These are phyloP conservation scores for Fonsecaea nubica DNA, from an alignment of 2,329 filamentous ascomycete species.

Conservation along the genomic window DNA sequence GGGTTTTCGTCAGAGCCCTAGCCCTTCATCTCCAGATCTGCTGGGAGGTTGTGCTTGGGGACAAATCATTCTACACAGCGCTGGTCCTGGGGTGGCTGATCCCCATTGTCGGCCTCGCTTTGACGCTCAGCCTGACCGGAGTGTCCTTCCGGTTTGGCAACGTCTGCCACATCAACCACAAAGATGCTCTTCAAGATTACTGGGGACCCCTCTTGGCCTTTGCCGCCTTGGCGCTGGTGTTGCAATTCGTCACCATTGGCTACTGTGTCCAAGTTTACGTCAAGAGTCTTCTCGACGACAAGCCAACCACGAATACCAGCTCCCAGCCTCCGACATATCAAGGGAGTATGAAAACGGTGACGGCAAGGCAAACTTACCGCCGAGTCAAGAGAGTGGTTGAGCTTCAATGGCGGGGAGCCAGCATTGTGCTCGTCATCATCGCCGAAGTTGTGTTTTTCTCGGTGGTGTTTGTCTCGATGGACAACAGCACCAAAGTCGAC, in stretches of 20 bases:
- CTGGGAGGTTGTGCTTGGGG: slow-evolving; percentile 91
- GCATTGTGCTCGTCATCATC: slow-evolving; percentile 87
- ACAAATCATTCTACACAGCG: slow-evolving; percentile 85
- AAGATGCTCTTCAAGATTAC: slow-evolving; percentile 79
- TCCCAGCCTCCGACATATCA: slow-evolving; percentile 77
- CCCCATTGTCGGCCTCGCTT: slow-evolving; percentile 73
- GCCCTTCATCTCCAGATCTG: slow-evolving; percentile 97
- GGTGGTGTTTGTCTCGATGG: slow-evolving; percentile 85
- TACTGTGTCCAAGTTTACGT: slow-evolving; percentile 98
- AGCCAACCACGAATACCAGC: slow-evolving; percentile 67
- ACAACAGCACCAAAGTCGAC: slow-evolving; percentile 69
- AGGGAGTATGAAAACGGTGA: slow-evolving; percentile 77
- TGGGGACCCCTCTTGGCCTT: slow-evolving; percentile 90
- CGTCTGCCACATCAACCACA: slow-evolving; percentile 93
- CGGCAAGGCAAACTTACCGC: slow-evolving; percentile 84
- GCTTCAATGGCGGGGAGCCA: slow-evolving; percentile 92
- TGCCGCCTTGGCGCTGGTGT: slow-evolving; percentile 74
- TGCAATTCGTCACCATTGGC: slow-evolving; percentile 82
- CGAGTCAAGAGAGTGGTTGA: slow-evolving; percentile 84
- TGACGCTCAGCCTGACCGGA: slow-evolving; percentile 83
- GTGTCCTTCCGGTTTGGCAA: slow-evolving; percentile 92
- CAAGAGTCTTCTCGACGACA: slow-evolving; percentile 76
- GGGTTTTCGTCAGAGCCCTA: slow-evolving; percentile 87
- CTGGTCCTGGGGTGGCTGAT: slow-evolving; percentile 84
- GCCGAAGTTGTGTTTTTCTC: slow-evolving; percentile 93